Percentiles rank a stretch among this genome's conserved stretches.
These are phyloP conservation scores for Thelephora ganbajun DNA, from an alignment of 768 basidiomycete species.

Conservation along the genomic window DNA sequence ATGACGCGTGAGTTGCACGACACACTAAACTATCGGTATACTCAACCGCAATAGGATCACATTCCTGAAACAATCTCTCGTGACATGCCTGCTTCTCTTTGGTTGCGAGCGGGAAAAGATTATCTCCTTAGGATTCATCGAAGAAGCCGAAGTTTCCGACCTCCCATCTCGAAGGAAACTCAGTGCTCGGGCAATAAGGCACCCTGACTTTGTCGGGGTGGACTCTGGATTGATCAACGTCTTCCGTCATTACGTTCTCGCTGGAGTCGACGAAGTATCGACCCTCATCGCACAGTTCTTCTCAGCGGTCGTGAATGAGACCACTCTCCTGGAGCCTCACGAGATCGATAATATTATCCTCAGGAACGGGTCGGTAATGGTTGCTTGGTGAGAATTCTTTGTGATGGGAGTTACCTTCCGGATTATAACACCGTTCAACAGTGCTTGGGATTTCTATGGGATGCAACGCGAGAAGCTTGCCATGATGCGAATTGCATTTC, in stretches of 20 bases:
- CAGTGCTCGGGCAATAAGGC: slow-evolving; percentile 23
- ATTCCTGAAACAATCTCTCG: slow-evolving; percentile 50
- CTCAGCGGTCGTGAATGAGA: slow-evolving; percentile 41
- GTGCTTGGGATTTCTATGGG: slow-evolving; percentile 57
- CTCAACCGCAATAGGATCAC: slow-evolving; percentile 17
- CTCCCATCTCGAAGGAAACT: slow-evolving; percentile 45
- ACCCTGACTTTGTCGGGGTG: slow-evolving; percentile 47
- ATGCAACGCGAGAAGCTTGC: slow-evolving; percentile 44
- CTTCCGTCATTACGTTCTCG: slow-evolving; percentile 35
- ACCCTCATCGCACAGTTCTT: slow-evolving; percentile 49
- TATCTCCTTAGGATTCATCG: slow-evolving; percentile 29
- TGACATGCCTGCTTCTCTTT: slow-evolving; percentile 46
- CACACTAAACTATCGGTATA: neutral
- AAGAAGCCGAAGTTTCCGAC: slow-evolving; percentile 29
- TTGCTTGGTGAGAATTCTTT: slow-evolving; percentile 33
- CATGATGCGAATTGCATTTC: slow-evolving; percentile 35
- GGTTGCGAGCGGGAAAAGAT: slow-evolving; percentile 47
- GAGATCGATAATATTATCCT: slow-evolving; percentile 66
- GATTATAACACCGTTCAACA: slow-evolving; percentile 12
- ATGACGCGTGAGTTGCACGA: slow-evolving; percentile 4
- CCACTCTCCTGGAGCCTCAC: slow-evolving; percentile 45
- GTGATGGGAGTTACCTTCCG: neutral
- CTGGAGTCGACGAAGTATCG: slow-evolving; percentile 33
- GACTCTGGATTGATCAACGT: slow-evolving; percentile 41
- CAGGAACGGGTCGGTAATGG: slow-evolving; percentile 43